A percentile compares a stretch with the other conserved stretches of the same genome.
Conservation (phyloP, 75 land plant genomes). For the Picea glauca region DNA sequence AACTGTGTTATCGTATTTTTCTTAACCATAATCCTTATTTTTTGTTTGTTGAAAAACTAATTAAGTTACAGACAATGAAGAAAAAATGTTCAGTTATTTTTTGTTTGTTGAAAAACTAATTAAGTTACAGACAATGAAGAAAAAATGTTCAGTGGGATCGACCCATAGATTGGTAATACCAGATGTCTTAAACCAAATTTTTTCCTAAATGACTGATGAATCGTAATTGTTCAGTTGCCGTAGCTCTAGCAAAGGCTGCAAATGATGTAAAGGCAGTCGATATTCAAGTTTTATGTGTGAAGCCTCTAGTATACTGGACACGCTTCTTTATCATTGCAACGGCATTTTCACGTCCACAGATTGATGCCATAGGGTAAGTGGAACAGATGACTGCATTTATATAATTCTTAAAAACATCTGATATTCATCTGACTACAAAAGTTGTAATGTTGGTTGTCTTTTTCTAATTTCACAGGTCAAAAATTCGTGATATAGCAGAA, state of each 20-base stretch:
- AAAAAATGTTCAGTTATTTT: not conserved
- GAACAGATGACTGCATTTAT: not conserved
- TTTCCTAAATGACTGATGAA: not conserved
- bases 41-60: not conserved
- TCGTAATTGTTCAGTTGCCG: conserved; percentile 64
- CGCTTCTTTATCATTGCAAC: conserved; percentile 91
- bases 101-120: not conserved
- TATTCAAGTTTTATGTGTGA: conserved; percentile 84
- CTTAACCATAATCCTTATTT: not conserved
- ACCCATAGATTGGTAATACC: not conserved
- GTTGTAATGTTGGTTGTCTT: not conserved
- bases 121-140: not conserved
- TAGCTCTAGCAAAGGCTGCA: conserved; percentile 86
- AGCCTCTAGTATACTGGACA: conserved; percentile 97
- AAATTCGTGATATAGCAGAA: conserved; percentile 78
- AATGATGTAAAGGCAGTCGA: conserved; percentile 90
- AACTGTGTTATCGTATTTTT: not conserved
- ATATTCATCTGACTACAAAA: not conserved
- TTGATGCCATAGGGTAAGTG: conserved; percentile 89
- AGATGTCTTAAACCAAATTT: not conserved
- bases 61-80: not conserved
- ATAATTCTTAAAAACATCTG: not conserved
- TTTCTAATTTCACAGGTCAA: conserved; percentile 39
- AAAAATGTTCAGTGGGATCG: not conserved
- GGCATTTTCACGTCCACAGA: conserved; percentile 90